These are phyloP conservation scores for Paraglomus occultum DNA, from an alignment of 192 early-diverging fungal species.

Conservation along the genomic window DNA sequence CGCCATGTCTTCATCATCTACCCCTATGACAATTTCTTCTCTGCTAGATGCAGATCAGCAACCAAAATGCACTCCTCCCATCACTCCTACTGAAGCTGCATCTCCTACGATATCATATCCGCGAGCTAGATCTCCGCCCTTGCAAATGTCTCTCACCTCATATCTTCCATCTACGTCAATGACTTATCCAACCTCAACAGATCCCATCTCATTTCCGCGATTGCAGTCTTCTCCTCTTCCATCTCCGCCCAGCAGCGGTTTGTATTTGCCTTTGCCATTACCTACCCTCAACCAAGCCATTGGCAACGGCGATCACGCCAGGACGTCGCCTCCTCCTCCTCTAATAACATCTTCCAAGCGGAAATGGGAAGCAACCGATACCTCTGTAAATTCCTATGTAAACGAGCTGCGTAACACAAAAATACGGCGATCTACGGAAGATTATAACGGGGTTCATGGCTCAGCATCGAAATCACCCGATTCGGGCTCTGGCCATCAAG, in stretches of 20 bases:
- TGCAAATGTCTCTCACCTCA: not conserved
- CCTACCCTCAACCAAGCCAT: slow-evolving; percentile 26
- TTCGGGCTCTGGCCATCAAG: slow-evolving; percentile 22
- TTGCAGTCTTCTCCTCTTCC: not conserved
- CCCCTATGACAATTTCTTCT: slow-evolving; percentile 17
- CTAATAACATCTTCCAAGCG: slow-evolving; percentile 17
- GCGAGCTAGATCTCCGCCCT: not conserved
- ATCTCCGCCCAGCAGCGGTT: slow-evolving; percentile 16
- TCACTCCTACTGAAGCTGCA: slow-evolving; percentile 17
- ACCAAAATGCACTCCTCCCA: not conserved
- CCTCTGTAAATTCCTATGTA: slow-evolving; percentile 34
- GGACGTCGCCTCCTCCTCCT: slow-evolving; percentile 16
- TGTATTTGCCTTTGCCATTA: slow-evolving; percentile 10
- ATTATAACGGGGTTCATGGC: slow-evolving; percentile 32
- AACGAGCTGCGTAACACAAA: slow-evolving; percentile 44
- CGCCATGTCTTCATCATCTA: no score
- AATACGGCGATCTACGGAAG: slow-evolving; percentile 45
- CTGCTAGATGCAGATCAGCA: slow-evolving; percentile 15
- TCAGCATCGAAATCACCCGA: slow-evolving; percentile 28
- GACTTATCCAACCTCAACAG: slow-evolving; percentile 5
- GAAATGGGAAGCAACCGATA: slow-evolving; percentile 18
- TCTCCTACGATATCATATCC: not conserved
- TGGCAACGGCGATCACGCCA: slow-evolving; percentile 22
- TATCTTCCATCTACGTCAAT: slow-evolving; percentile 23
- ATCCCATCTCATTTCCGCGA: slow-evolving; percentile 22